phyloP scores from a whole-genome alignment of 1,284 basidiomycete species.

The Tilletia horrida region DNA sequence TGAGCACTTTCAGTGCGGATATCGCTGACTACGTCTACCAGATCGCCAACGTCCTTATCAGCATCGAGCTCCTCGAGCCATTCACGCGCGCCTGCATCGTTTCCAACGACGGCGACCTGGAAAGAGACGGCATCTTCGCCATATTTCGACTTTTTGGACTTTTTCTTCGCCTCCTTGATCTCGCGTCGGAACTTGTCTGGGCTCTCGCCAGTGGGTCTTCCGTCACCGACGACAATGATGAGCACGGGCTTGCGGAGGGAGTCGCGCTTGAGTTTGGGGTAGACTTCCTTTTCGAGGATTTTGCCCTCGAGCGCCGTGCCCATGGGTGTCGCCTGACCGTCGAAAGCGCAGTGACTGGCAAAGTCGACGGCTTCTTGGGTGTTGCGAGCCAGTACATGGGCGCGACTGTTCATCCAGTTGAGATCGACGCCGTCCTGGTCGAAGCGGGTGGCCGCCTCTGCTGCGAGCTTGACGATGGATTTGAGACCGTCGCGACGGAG shows the following conservation, averaged over 20 bases:
- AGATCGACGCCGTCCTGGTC: constrained; percentile 45
- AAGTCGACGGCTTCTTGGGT: constrained; percentile 33
- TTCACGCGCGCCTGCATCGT: constrained; percentile 44
- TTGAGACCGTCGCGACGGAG: constrained; percentile 30
- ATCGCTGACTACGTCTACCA: constrained; percentile 44
- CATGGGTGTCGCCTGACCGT: constrained; percentile 40
- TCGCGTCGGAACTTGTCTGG: constrained; percentile 36
- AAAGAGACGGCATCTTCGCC: constrained; percentile 42
- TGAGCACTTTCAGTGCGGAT: constrained; percentile 36
- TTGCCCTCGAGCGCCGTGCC: constrained; percentile 33
- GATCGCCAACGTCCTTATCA: constrained; percentile 36
- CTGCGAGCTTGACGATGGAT: constrained; percentile 35
- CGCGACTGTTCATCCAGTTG: constrained; percentile 38
- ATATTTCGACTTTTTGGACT: constrained; percentile 26
- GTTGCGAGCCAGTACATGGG: constrained; percentile 29
- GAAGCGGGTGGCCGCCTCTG: constrained; percentile 41
- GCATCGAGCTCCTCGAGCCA: constrained; percentile 49
- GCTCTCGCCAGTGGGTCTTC: constrained; percentile 41
- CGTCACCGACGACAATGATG: constrained; percentile 41
- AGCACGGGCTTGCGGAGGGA: constrained; percentile 36
- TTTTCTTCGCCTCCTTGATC: constrained; percentile 32
- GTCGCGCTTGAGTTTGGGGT: constrained; percentile 25
- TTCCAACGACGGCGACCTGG: constrained; percentile 44
- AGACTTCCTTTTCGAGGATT: constrained; percentile 33
- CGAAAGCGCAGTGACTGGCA: constrained; percentile 30